These are phyloP conservation scores for Paramecium primaurelia DNA, from an alignment of 73 alveolate genomes.

Conservation along the genomic window DNA sequence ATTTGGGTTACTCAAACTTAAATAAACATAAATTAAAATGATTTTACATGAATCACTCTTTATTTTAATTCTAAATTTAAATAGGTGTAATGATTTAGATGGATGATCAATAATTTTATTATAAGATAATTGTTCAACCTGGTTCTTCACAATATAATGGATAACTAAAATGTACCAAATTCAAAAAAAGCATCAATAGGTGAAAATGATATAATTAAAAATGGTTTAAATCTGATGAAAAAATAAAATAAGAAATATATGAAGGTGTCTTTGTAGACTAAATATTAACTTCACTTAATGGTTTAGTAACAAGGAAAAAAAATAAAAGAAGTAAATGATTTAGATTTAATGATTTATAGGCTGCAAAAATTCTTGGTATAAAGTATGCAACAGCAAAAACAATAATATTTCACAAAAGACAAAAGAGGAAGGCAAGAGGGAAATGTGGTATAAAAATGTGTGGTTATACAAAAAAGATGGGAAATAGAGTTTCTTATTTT, in stretches of 20 bases:
- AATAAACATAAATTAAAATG: not conserved
- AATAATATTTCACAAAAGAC: not conserved
- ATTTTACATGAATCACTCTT: not conserved
- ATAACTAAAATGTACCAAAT: not conserved
- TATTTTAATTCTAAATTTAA: not conserved
- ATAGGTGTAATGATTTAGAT: not conserved
- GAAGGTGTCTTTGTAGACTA: not conserved
- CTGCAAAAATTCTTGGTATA: not conserved
- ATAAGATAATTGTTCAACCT: not conserved
- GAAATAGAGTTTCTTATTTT: not conserved
- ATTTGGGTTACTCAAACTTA: not conserved
- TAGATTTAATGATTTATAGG: not conserved
- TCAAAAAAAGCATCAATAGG: not conserved
- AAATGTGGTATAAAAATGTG: not conserved
- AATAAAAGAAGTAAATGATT: not conserved
- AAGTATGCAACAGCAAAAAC: slow-evolving; percentile 34
- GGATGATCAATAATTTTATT: not conserved
- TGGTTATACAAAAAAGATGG: not conserved
- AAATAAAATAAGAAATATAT: not conserved
- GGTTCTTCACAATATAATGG: not conserved
- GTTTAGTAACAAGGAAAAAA: not conserved
- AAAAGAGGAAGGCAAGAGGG: not conserved
- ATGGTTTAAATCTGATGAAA: not conserved
- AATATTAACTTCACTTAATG: not conserved
- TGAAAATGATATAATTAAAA: not conserved